Base-by-base conservation (phyloP, 306 rosid genomes). In the Medicago lupulina region DNA sequence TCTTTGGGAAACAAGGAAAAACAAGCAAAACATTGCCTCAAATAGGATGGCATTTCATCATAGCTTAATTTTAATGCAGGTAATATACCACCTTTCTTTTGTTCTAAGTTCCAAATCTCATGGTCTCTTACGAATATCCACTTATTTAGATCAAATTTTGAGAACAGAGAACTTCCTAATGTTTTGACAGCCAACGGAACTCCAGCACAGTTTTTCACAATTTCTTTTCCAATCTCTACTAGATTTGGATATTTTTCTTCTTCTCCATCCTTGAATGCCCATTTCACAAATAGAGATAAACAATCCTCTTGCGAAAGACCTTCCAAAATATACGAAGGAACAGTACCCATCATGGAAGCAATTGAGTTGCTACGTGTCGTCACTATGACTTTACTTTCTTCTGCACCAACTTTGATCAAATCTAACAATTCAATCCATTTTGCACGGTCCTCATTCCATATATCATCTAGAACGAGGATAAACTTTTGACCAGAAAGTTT, bases 11-110 rank as follows among this genome's bases (percentile, higher is more conserved):
- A 23, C 11, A 58, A 9, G 4, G 64, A 58, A 58, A 58, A 23
- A 5, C 11, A 58, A 5, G 64, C 2, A 5, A 58, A 58, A 25
- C 64, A 58, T 0, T 58, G 64, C 8, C 39, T 58, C 64, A 58
- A 58, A 58, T 58, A 13, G 2, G 74, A 67, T 11, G 80, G 59
- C 75, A 76, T 76, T 67, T 76, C 59, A 57, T 67, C 75, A 28
- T 67, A 76, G 39, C 75, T 76, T 9, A 76, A 55, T 21, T 76
- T 76, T 0, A 76, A 38, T 0, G 60, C 69, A 1, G 80, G 60
- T 41, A 67, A 41, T 55, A 76, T 67, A 4, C 43, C 75, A 55
- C 31, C 23, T 50, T 17, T 17, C 2, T 3, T 53, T 7, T 53
- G 25, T 53, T 53, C 9, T 8, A 53, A 17, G 9, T 53, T 53